A percentile compares a stretch with the other conserved stretches of the same genome.
phyloP scores from a whole-genome alignment of 2,329 filamentous ascomycete species.

The Botrytis sinoallii region DNA sequence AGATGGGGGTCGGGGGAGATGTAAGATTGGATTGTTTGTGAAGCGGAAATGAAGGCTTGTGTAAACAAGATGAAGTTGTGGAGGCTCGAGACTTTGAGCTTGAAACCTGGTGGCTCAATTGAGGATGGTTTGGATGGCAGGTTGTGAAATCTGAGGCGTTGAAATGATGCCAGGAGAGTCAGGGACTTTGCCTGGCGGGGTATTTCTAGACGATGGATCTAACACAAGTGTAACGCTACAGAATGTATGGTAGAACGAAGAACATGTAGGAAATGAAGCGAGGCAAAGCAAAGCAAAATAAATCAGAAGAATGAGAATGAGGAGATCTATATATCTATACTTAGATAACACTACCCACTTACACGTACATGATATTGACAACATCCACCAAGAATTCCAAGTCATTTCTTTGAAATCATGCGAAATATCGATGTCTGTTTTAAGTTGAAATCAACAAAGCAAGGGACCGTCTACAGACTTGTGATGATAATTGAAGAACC shows the following conservation, averaged over 20 bases:
- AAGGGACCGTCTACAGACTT: not conserved
- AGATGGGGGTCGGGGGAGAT: not conserved
- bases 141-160: not conserved
- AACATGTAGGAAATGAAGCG: not conserved
- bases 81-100: constrained; percentile 11
- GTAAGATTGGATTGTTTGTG: not conserved
- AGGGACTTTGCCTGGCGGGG: not conserved
- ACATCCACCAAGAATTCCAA: not conserved
- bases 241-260: not conserved
- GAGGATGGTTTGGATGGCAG: not conserved
- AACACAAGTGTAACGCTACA: not conserved
- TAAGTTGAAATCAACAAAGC: not conserved
- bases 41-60: not conserved
- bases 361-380: not conserved
- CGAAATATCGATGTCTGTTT: not conserved
- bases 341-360: not conserved
- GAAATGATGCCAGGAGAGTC: not conserved
- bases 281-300: too few relatives aligned
- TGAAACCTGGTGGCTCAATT: not conserved
- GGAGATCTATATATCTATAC: constrained; percentile 1
- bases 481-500: not conserved
- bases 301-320: not conserved
- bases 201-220: constrained; percentile 6
- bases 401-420: not conserved
- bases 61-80: not conserved